These are phyloP conservation scores for Boletus nobilissimus DNA, from an alignment of 1,284 basidiomycete genomes.

Conservation along the genomic window DNA sequence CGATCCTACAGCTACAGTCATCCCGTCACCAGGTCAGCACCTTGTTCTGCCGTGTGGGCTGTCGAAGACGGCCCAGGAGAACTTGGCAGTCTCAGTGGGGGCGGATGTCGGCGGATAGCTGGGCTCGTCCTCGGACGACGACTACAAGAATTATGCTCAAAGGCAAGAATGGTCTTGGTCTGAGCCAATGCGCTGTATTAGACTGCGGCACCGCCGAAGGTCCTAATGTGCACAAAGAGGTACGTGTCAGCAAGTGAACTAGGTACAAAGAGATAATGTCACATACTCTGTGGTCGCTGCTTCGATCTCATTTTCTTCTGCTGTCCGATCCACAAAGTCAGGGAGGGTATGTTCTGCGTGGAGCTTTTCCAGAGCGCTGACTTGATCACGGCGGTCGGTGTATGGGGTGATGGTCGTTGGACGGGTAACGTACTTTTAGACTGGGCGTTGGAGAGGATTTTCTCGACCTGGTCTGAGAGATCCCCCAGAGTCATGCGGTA, in stretches of 20 bases:
- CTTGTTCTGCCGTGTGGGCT: constrained; percentile 27
- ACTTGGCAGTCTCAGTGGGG: constrained; percentile 28
- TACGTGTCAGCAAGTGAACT: constrained; percentile 27
- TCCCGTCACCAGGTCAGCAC: constrained; percentile 72
- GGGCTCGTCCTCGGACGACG: constrained; percentile 42
- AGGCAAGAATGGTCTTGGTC: constrained; percentile 61
- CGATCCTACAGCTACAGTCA: constrained; percentile 75
- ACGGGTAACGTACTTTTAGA: constrained; percentile 76
- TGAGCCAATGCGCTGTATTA: constrained; percentile 79
- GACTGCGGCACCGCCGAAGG: constrained; percentile 82
- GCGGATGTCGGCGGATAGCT: constrained; percentile 18
- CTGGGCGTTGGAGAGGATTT: constrained; percentile 74
- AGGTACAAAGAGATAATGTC: constrained; percentile 30
- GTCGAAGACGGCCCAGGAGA: constrained; percentile 45
- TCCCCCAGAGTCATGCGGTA: constrained; percentile 72
- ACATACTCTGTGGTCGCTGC: constrained; percentile 78
- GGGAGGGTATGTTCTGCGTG: constrained; percentile 96
- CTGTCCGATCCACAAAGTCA: constrained; percentile 93
- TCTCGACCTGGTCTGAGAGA: constrained; percentile 87
- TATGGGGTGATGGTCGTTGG: constrained; percentile 25
- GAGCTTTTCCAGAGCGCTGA: constrained; percentile 86
- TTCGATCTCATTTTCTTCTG: constrained; percentile 96
- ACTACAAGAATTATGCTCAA: constrained; percentile 48
- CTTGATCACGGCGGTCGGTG: constrained; percentile 53
- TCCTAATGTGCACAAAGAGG: constrained; percentile 61